phyloP scores from a whole-genome alignment of 306 rosid species.

The Lablab purpureus region DNA sequence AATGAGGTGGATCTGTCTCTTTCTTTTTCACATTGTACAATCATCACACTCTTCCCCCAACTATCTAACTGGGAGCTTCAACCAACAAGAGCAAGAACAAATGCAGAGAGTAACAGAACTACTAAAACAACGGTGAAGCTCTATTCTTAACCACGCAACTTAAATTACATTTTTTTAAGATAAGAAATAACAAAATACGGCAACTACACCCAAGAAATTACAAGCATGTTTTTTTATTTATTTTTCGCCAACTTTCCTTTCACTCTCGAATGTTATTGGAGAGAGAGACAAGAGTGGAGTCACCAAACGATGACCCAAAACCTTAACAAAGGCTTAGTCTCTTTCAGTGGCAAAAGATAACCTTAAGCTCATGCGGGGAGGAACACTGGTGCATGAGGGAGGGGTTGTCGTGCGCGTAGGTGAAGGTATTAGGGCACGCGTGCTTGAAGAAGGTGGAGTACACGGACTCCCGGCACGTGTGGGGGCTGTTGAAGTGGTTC shows the following conservation, averaged over 20 bases:
- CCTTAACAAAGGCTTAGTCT: too few species aligned
- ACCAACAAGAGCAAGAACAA: neutral
- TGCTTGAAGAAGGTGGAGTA: constrained; percentile 72
- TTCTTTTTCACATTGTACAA: neutral
- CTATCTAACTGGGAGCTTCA: neutral
- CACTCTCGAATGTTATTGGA: constrained; percentile 1
- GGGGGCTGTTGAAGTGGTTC: constrained; percentile 71
- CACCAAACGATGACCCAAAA: constrained; percentile 38
- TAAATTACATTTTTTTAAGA: neutral
- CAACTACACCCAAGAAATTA: neutral
- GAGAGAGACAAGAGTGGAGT: neutral
- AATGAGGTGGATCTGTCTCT: constrained; percentile 15
- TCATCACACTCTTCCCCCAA: neutral
- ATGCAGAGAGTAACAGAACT: neutral
- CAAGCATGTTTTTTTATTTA: neutral
- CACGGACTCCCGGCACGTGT: constrained; percentile 59
- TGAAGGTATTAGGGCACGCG: constrained; percentile 76
- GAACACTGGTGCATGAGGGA: constrained; percentile 88
- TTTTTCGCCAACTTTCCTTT: neutral
- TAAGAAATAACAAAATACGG: neutral
- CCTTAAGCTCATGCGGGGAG: constrained; percentile 88
- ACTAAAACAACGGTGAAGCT: neutral
- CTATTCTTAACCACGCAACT: neutral
- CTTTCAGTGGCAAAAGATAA: constrained; percentile 82
- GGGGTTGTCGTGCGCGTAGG: constrained; percentile 81